phyloP scores from a whole-genome alignment of 177 flowering plant species.

The Tripterygium wilfordii region DNA sequence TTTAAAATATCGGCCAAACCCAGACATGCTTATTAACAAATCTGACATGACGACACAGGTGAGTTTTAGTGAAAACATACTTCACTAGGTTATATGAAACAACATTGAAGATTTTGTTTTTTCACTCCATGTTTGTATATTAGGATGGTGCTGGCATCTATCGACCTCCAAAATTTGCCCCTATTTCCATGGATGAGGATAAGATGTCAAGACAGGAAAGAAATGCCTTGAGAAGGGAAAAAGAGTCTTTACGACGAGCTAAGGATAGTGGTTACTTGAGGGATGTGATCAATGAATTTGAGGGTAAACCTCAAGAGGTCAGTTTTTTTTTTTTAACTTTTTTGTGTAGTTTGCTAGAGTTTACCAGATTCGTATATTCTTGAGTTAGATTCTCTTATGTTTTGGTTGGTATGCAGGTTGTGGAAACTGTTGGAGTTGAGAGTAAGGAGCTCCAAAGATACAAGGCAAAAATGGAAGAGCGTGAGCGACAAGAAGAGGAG shows the following conservation, averaged over 20 bases:
- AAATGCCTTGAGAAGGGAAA: constrained; percentile 59
- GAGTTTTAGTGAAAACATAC: constrained; percentile 2
- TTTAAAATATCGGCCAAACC: constrained; percentile 67
- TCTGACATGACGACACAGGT: constrained; percentile 38
- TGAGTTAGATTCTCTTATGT: background rate
- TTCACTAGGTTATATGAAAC: background rate
- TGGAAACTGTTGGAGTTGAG: constrained; percentile 52
- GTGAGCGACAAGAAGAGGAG: constrained; percentile 70
- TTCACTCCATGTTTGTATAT: constrained; percentile 3
- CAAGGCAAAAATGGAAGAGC: constrained; percentile 46
- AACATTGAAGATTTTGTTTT: background rate
- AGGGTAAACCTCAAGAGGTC: constrained; percentile 97
- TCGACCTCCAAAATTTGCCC: constrained; percentile 78
- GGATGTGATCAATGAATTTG: constrained; percentile 58
- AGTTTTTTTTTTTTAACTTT: constrained; percentile 12
- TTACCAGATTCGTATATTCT: background rate
- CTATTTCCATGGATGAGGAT: constrained; percentile 70
- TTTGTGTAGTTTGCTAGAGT: background rate
- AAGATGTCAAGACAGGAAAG: constrained; percentile 63
- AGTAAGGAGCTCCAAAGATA: constrained; percentile 57
- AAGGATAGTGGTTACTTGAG: constrained; percentile 47
- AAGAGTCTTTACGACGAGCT: constrained; percentile 37
- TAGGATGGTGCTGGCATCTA: constrained; percentile 61
- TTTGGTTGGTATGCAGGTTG: constrained; percentile 39
- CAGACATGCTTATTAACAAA: constrained; percentile 67